phyloP scores from a whole-genome alignment of 106 monocot species.

The Dioscorea zingiberensis region DNA sequence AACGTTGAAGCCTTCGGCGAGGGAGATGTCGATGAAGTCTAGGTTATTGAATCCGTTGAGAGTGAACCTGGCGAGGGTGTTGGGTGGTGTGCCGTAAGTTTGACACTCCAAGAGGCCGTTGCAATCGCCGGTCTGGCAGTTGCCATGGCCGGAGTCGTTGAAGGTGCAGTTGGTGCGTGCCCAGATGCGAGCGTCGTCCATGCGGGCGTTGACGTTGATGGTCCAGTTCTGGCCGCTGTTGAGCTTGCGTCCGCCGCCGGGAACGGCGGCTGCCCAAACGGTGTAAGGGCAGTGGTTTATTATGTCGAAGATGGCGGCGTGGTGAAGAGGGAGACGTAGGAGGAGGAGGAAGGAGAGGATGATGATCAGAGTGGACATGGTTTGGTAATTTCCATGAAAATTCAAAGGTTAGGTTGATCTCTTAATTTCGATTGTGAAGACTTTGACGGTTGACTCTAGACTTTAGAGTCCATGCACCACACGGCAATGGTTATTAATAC shows the following conservation, averaged over 20 bases:
- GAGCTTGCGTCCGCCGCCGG: neutral
- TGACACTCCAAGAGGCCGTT: conserved; percentile 27
- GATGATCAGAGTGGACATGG: no score
- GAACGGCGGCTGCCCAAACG: conserved; percentile 19
- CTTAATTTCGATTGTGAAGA: no score
- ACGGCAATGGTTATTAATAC: no score
- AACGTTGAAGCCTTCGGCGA: conserved; percentile 33
- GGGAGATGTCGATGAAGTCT: conserved; percentile 47
- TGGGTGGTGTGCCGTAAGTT: conserved; percentile 22
- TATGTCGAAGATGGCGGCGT: conserved; percentile 17
- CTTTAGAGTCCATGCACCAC: no score
- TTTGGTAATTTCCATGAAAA: no score
- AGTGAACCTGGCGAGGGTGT: conserved; percentile 35
- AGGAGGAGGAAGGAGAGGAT: neutral
- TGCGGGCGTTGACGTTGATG: conserved; percentile 7
- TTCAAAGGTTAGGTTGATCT: no score
- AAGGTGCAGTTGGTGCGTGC: conserved; percentile 49
- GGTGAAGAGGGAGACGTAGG: neutral
- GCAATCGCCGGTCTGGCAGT: conserved; percentile 49
- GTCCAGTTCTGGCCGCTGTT: conserved; percentile 14
- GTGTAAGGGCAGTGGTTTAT: conserved; percentile 26
- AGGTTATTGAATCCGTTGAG: conserved; percentile 23
- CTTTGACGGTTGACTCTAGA: no score
- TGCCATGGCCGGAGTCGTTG: conserved; percentile 24
- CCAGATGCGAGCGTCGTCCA: conserved; percentile 34